Evolutionary conservation across 2,329 filamentous ascomycete genomes (phyloP), one percentile per base, ranked within the genome.

Genomic region (Colletotrichum salicis): DNA sequence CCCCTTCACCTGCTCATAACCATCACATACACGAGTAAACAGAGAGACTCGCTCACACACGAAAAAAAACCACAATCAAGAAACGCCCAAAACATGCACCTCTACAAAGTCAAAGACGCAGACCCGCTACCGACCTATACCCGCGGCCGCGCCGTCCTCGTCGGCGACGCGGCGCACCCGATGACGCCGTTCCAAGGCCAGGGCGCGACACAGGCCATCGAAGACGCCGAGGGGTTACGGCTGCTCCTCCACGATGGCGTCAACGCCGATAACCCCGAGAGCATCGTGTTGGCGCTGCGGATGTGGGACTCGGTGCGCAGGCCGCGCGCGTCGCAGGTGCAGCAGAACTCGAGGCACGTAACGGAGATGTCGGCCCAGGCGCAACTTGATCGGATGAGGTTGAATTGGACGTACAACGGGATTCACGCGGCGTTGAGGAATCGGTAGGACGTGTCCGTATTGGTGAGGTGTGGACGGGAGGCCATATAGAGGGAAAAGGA

Each of bases 111-210:
- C 54, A 63, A 51, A 11, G 84, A 86, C 70, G 72, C 83, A 19
- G 83, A 84, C 57, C 81, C 83, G 0, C 67, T 86, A 12, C 70
- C 73, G 2, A 80, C 74, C 5, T 84, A 81, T 80, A 79, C 81
- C n/a, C 52, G 64, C 27, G 71, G 71, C 10, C 55, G 69, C 4
- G 66, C 69, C 12, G 61, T 76, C 5, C 31, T 73, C 12, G 31
- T 67, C 31, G 71, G 71, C 11, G 71, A 73, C 62, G 71, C 71
- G 2, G 71, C 71, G 27, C 71, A 73, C 29, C 71, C 67, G 5
- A 73, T 73, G 67, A 73, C 68, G 45, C 71, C 71, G 5, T 70
- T 71, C 54, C 71, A 71, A 15, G 63, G 63, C 19, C 71, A 73
- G 27, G 71, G 67, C 11, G 67, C 71, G 27, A 67, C 67, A 19